A percentile compares a stretch with the other conserved stretches of the same genome.
These are phyloP conservation scores for Rusavskia elegans DNA, from an alignment of 495 filamentous ascomycete species.

Conservation along the genomic window DNA sequence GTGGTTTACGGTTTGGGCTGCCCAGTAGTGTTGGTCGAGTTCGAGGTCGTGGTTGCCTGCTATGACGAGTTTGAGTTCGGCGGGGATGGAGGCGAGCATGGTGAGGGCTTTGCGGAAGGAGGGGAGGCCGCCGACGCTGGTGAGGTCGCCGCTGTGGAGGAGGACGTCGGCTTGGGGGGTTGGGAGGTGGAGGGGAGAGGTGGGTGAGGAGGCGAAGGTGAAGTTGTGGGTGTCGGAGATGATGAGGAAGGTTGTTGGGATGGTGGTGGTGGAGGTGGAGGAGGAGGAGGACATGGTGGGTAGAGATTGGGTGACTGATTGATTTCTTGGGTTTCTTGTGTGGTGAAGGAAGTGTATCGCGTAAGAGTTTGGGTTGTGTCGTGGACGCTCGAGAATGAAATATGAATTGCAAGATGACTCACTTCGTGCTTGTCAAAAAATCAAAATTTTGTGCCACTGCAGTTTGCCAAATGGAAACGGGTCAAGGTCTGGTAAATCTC, in stretches of 20 bases:
- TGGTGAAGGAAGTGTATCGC: too few species aligned
- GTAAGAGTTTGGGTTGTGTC: too few species aligned
- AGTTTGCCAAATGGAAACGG: too few species aligned
- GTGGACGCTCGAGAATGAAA: too few species aligned
- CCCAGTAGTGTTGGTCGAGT: constrained; percentile 39
- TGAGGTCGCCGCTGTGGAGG: constrained; percentile 64
- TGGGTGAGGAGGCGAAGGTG: constrained; percentile 3
- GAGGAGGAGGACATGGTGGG: neutral
- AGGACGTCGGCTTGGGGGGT: constrained; percentile 42
- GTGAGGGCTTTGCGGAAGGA: constrained; percentile 37
- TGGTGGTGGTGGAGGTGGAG: neutral
- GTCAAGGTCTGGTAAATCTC: too few species aligned
- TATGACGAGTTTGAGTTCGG: constrained; percentile 61
- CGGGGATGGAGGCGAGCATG: constrained; percentile 38
- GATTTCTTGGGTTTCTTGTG: too few species aligned
- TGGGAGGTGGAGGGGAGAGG: constrained; percentile 10
- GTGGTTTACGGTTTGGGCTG: neutral
- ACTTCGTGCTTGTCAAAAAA: too few species aligned
- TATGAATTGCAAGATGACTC: too few species aligned
- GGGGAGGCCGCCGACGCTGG: constrained; percentile 36
- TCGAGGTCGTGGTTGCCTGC: constrained; percentile 67
- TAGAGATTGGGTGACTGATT: too few species aligned
- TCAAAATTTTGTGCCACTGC: too few species aligned
- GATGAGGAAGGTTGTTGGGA: constrained; percentile 22
- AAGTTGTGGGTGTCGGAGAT: constrained; percentile 32